Percentiles rank a stretch among this genome's conserved stretches.
Evolutionary conservation across 2,329 filamentous ascomycete species (phyloP).

Genomic region (Stagonosporopsis cucurbitacearum): DNA sequence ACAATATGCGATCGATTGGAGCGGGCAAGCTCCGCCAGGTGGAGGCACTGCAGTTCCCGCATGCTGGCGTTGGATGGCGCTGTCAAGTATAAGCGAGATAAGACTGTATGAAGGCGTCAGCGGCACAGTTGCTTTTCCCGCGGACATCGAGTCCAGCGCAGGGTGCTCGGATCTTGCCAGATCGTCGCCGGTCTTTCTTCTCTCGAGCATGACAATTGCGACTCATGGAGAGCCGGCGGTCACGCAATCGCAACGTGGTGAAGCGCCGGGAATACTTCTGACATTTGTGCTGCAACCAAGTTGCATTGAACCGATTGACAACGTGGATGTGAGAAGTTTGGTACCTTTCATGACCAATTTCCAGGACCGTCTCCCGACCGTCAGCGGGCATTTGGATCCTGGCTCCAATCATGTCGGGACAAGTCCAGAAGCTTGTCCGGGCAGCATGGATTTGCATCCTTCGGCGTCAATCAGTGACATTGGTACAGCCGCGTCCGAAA

Average conservation of each 20-base stretch:
- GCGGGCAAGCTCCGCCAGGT: conserved; percentile 1
- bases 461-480: conserved; percentile 1
- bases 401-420: conserved; percentile 3
- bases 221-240: not conserved
- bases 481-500: not conserved
- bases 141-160: conserved; percentile 6
- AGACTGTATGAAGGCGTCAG: conserved; percentile 14
- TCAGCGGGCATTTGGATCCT: conserved; percentile 6
- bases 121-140: conserved; percentile 15
- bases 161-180: conserved; percentile 11
- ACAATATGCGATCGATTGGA: conserved; percentile 4
- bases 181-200: conserved; percentile 9
- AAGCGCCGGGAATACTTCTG: conserved; percentile 2
- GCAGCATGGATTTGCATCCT: conserved; percentile 15
- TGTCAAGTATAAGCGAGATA: conserved; percentile 19
- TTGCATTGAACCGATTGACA: not conserved
- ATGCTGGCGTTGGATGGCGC: conserved; percentile 6
- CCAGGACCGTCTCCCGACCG: not conserved
- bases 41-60: conserved; percentile 12
- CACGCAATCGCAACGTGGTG: conserved; percentile 7
- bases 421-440: not conserved
- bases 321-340: not conserved
- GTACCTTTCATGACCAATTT: conserved; percentile 9
- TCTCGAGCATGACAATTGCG: not conserved
- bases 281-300: not conserved